phyloP scores from a whole-genome alignment of 192 early-diverging fungal species.

The Blastocladiella britannica region DNA sequence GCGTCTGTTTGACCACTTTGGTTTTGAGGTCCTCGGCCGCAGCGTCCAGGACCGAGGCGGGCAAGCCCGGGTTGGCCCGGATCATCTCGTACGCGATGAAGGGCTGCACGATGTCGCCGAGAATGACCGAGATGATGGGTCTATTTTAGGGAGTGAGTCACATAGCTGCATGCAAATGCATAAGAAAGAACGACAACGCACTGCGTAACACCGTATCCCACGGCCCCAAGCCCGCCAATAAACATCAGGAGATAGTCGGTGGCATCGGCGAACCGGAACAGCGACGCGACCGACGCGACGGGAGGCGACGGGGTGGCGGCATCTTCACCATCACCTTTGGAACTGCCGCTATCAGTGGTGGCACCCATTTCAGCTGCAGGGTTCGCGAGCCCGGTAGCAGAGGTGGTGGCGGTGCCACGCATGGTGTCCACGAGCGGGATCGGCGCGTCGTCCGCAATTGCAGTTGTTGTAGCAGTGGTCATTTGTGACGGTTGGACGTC shows the following conservation, averaged over 20 bases:
- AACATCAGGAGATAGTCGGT: conserved; percentile 32
- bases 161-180: conserved; percentile 17
- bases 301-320: too few species aligned
- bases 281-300: conserved; percentile 24
- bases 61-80: neutral
- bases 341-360: too few species aligned
- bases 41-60: neutral
- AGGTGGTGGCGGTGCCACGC: too few species aligned
- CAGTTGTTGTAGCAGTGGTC: too few species aligned
- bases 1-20: conserved; percentile 7
- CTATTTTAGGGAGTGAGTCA: conserved; percentile 10
- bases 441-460: too few species aligned
- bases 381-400: too few species aligned
- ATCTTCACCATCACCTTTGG: too few species aligned
- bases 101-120: conserved; percentile 11
- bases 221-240: conserved; percentile 15
- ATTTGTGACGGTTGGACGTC: too few species aligned
- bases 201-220: conserved; percentile 15
- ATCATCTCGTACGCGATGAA: conserved; percentile 11
- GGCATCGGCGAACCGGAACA: conserved; percentile 47
- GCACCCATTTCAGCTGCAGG: too few species aligned
- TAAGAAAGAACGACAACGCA: conserved; percentile 26
- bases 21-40: conserved; percentile 4
- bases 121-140: conserved; percentile 12
- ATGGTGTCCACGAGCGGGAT: too few species aligned